Evolutionary conservation across 805 yeast species (phyloP).

Genomic region (Kazachstania viticola): DNA sequence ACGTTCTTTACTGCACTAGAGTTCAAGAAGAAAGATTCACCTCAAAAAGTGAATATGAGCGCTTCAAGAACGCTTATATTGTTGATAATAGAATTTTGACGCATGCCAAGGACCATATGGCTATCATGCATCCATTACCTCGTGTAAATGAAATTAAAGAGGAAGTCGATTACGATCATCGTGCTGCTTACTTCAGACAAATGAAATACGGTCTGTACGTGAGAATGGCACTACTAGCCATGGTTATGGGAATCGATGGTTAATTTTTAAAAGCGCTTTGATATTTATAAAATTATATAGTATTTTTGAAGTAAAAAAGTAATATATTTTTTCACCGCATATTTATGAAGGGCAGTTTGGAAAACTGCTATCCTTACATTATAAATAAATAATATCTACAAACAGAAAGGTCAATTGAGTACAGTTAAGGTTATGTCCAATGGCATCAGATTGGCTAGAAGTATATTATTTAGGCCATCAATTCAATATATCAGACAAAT

Average conservation of each 20-base stretch:
- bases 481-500: no score
- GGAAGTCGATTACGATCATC: slow-evolving; percentile 97
- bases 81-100: slow-evolving; percentile 86
- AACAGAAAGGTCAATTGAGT: no score
- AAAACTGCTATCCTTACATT: no score
- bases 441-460: no score
- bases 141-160: slow-evolving; percentile 93
- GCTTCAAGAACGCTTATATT: slow-evolving; percentile 81
- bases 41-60: slow-evolving; percentile 63
- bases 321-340: no score
- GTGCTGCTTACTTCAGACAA: slow-evolving; percentile 99
- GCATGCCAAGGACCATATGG: slow-evolving; percentile 95
- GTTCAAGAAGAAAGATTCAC: slow-evolving; percentile 94
- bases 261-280: slow-evolving; percentile 15
- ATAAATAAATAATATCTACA: no score
- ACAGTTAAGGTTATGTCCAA: no score
- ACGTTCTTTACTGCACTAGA: slow-evolving; percentile 94
- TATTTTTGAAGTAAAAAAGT: not conserved
- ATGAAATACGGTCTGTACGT: slow-evolving; percentile 97
- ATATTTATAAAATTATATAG: not conserved
- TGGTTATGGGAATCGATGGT: slow-evolving; percentile 93
- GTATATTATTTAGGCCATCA: no score
- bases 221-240: slow-evolving; percentile 96
- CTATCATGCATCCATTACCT: slow-evolving; percentile 98
- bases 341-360: not conserved